Percentiles rank a stretch among this genome's conserved stretches.
Evolutionary conservation across 345 rosid species (phyloP).

Genomic region (Salix purpurea): DNA sequence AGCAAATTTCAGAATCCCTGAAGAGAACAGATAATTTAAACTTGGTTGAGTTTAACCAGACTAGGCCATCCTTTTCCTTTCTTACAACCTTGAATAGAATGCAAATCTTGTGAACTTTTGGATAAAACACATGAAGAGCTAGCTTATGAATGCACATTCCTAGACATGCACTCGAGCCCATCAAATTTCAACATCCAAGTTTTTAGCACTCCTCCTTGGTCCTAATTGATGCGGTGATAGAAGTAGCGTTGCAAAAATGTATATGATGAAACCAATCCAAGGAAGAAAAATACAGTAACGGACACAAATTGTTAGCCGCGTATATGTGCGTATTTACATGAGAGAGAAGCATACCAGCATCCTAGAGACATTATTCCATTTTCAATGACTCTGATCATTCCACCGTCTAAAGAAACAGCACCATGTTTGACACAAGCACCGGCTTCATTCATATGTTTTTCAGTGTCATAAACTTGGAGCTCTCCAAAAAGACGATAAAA

Average conservation of each 20-base stretch:
- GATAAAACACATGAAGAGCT: too few relatives aligned
- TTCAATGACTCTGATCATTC: conserved; percentile 32
- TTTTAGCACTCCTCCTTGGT: too few relatives aligned
- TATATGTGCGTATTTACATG: too few relatives aligned
- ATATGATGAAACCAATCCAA: too few relatives aligned
- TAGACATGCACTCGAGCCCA: too few relatives aligned
- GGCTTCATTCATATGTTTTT: conserved; percentile 38
- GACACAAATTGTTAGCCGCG: neutral
- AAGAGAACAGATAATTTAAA: neutral
- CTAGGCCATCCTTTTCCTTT: neutral
- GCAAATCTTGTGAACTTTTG: neutral
- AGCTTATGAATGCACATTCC: too few relatives aligned
- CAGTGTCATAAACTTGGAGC: conserved; percentile 58
- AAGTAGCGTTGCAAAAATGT: too few relatives aligned
- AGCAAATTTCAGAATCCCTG: conserved; percentile 43
- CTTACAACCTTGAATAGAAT: neutral
- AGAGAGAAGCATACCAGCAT: conserved; percentile 30
- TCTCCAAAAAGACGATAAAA: conserved; percentile 43
- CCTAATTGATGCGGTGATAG: too few relatives aligned
- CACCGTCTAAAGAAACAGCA: conserved; percentile 61
- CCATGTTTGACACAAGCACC: conserved; percentile 29
- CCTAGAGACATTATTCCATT: conserved; percentile 42
- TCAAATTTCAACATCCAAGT: too few relatives aligned
- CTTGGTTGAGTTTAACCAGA: too few relatives aligned
- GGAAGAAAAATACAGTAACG: neutral